These are phyloP conservation scores for Acidiella bohemica DNA, from an alignment of 495 filamentous ascomycete species.

Conservation along the genomic window DNA sequence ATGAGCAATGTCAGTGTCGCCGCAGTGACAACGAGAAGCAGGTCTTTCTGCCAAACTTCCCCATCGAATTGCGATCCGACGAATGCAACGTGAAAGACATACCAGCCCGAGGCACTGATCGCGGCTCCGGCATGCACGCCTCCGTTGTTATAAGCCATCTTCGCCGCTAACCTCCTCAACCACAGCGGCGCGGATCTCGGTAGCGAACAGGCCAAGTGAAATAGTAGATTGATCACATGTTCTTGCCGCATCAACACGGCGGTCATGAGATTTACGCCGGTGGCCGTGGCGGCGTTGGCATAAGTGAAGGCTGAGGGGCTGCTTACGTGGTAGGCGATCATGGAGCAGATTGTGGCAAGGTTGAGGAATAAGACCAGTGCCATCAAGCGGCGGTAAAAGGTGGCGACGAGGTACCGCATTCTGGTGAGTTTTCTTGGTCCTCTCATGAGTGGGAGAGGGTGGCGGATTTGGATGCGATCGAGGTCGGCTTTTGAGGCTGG, in stretches of 20 bases:
- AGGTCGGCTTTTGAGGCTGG: too few relatives aligned
- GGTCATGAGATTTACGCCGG: conserved; percentile 32
- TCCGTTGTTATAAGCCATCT: conserved; percentile 23
- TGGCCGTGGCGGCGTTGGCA: conserved; percentile 28
- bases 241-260: conserved; percentile 33
- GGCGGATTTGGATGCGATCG: conserved; percentile 3
- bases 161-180: conserved; percentile 19
- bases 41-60: background rate
- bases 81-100: conserved; percentile 13
- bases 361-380: conserved; percentile 31
- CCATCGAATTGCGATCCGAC: conserved; percentile 10
- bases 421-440: background rate
- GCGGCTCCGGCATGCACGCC: conserved; percentile 23
- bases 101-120: conserved; percentile 25
- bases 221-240: conserved; percentile 25
- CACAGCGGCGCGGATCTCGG: conserved; percentile 17
- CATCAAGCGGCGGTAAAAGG: conserved; percentile 23
- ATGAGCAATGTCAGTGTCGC: conserved; percentile 24
- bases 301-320: conserved; percentile 23
- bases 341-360: conserved; percentile 30
- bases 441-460: background rate
- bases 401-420: conserved; percentile 1
- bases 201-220: conserved; percentile 14
- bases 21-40: conserved; percentile 5
- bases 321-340: conserved; percentile 19